A percentile compares a stretch with the other conserved stretches of the same genome.
phyloP scores from a whole-genome alignment of 2,329 filamentous ascomycete genomes.

The Sporothrix schenckii region DNA sequence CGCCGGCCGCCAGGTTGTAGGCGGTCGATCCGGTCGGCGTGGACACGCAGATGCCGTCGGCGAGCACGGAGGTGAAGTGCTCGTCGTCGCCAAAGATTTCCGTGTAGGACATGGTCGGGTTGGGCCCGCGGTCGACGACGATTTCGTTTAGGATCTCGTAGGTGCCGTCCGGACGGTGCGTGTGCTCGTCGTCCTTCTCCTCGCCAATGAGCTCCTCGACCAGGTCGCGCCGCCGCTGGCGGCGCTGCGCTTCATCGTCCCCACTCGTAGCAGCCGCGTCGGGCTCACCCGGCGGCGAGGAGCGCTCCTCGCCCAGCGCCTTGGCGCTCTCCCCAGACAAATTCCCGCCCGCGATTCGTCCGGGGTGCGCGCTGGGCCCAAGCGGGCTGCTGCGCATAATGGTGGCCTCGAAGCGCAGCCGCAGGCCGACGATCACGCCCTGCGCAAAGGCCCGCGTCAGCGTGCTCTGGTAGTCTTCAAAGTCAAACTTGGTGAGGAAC shows the following conservation, averaged over 20 bases:
- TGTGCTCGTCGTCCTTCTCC: conserved; percentile 79
- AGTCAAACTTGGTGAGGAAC: conserved; percentile 97
- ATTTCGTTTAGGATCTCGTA: conserved; percentile 95
- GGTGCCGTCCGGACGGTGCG: conserved; percentile 80
- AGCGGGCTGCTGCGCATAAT: conserved; percentile 75
- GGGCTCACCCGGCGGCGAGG: not conserved
- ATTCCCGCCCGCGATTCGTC: not conserved
- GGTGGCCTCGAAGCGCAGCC: conserved; percentile 88
- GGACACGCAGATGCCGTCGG: conserved; percentile 90
- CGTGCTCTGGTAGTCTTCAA: conserved; percentile 69
- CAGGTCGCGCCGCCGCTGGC: conserved; percentile 59
- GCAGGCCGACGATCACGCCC: conserved; percentile 84
- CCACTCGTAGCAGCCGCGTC: conserved; percentile 16
- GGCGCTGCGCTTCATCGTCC: conserved; percentile 42
- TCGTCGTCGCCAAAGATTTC: conserved; percentile 95
- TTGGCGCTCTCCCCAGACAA: not conserved
- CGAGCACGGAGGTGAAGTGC: conserved; percentile 90
- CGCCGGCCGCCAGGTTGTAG: conserved; percentile 94
- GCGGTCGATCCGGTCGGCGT: conserved; percentile 94
- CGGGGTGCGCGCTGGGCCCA: not conserved
- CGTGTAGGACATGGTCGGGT: conserved; percentile 88
- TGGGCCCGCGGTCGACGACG: conserved; percentile 93
- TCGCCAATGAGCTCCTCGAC: conserved; percentile 90
- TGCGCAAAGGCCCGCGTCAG: conserved; percentile 73
- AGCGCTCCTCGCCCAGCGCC: not conserved